Percentiles rank a stretch among this genome's conserved stretches.
Conservation (phyloP, 2,329 filamentous ascomycete genomes). For the Sclerotinia nivalis region DNA sequence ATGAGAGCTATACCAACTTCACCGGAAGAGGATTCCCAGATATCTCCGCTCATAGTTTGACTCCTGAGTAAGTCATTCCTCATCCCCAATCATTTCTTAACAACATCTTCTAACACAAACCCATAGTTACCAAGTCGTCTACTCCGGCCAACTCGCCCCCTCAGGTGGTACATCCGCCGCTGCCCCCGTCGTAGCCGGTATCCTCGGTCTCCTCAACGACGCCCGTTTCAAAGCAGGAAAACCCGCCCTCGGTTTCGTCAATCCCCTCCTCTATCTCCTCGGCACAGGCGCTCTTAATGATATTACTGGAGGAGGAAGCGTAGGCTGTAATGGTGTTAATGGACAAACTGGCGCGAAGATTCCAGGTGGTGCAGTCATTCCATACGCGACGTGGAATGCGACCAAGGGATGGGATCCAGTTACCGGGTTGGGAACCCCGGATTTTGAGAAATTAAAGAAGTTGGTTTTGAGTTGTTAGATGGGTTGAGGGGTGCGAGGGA, state of each 20-base stretch:
- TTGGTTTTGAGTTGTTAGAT: conserved; percentile 21
- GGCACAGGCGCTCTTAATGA: conserved; percentile 43
- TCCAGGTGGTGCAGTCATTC: conserved; percentile 27
- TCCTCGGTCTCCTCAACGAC: conserved; percentile 63
- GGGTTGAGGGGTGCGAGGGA: neutral
- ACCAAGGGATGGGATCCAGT: conserved; percentile 43
- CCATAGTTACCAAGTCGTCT: conserved; percentile 27
- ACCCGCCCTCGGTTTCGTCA: conserved; percentile 45
- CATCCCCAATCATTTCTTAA: neutral
- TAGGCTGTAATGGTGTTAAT: conserved; percentile 41
- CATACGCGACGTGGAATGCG: conserved; percentile 34
- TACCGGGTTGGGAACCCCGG: conserved; percentile 43
- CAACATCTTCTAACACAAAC: neutral
- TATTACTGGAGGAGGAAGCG: conserved; percentile 42
- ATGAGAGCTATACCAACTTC: conserved; percentile 49
- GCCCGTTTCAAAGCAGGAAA: conserved; percentile 54
- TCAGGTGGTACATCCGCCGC: conserved; percentile 55
- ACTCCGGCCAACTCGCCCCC: conserved; percentile 21
- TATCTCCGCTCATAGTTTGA: conserved; percentile 45
- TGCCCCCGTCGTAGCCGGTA: conserved; percentile 55
- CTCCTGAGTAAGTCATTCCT: conserved; percentile 24
- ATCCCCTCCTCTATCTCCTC: conserved; percentile 44
- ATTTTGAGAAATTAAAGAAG: conserved; percentile 32
- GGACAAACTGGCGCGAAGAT: conserved; percentile 22
- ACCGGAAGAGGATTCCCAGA: conserved; percentile 53